phyloP scores from a whole-genome alignment of 176 grass and related monocot genomes.

The Carex cristatella region DNA sequence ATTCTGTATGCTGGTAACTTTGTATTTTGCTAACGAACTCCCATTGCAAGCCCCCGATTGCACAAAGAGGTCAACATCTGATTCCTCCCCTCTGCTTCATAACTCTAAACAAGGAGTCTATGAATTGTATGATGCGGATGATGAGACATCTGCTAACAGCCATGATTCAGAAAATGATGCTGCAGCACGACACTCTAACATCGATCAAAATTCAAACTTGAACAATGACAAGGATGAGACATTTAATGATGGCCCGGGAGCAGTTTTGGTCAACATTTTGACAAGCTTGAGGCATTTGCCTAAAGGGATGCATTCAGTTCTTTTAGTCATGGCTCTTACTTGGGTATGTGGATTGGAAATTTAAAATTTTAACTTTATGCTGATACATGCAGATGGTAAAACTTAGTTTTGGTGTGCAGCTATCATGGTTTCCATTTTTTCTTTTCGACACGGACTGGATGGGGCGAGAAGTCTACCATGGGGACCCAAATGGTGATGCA shows the following conservation, averaged over 20 bases:
- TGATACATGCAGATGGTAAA: slow-evolving; percentile 24
- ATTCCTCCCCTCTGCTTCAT: slow-evolving; percentile 82
- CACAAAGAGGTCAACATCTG: slow-evolving; percentile 40
- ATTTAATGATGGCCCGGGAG: slow-evolving; percentile 81
- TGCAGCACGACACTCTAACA: slow-evolving; percentile 11
- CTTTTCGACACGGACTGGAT: slow-evolving; percentile 99
- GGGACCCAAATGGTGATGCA: slow-evolving; percentile 75
- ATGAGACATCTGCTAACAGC: slow-evolving; percentile 37
- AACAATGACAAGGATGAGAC: slow-evolving; percentile 35
- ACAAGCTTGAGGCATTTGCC: slow-evolving; percentile 97
- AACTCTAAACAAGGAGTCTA: slow-evolving; percentile 41
- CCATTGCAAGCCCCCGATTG: slow-evolving; percentile 46
- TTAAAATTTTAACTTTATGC: neutral
- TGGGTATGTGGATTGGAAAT: slow-evolving; percentile 49
- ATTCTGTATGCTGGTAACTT: slow-evolving; percentile 79
- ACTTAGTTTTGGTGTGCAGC: slow-evolving; percentile 34
- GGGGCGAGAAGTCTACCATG: slow-evolving; percentile 95
- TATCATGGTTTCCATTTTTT: slow-evolving; percentile 99
- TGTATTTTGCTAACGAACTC: slow-evolving; percentile 95
- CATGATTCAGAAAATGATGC: slow-evolving; percentile 31
- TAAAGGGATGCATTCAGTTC: slow-evolving; percentile 85
- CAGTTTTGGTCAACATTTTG: slow-evolving; percentile 92
- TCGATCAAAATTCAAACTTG: slow-evolving; percentile 24
- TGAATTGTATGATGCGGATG: slow-evolving; percentile 36
- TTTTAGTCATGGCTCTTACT: slow-evolving; percentile 93